Base-by-base conservation (phyloP, 768 basidiomycete genomes). In the Basidioascus undulatus region DNA sequence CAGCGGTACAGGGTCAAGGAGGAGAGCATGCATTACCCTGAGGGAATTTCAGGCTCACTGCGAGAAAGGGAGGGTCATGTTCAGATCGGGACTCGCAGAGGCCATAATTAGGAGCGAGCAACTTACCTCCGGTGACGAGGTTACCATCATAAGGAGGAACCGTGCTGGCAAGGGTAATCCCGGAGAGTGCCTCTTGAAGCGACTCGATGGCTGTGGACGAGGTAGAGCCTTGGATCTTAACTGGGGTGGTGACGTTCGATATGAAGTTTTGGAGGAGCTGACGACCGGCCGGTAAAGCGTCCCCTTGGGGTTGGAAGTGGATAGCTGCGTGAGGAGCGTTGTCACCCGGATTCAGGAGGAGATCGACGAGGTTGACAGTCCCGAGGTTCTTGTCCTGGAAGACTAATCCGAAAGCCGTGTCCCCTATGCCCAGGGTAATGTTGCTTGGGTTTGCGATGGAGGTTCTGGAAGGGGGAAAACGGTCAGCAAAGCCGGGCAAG, bases 121-220 rank as follows among this genome's bases (percentile, higher is more conserved):
- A n/a, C n/a, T n/a, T n/a, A n/a, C n/a, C n/a, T n/a, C n/a, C n/a
- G n/a, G 57, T 60, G 45, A 79, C 70, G 45, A 79, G 56, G 45
- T 68, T 75, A 44, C 68, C 64, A 37, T 72, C 65, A 36, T 76
- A 50, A 1, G 72, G 68, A 3, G 75, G 74, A 32, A 79, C 74
- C 24, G 61, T 65, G 3, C 72, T 70, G 4, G 65, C 62, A 18
- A 78, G 56, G 23, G 57, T 62, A 45, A 78, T 71, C 43, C 69
- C 57, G 6, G 71, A 69, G 36, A 79, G 59, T 1, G 73, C 74
- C 11, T 57, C 53, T 49, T 74, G 64, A 28, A 79, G 57, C 1
- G 76, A 76, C 30, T 60, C 60, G 13, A 78, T 70, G 0, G 62
- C 57, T 1, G 74, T 78, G 4, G 74, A 70, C 30, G 49, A 60